Percentiles rank a stretch among this genome's conserved stretches.
phyloP scores from a whole-genome alignment of 1,284 basidiomycete genomes.

The Microbotryum violaceum region DNA sequence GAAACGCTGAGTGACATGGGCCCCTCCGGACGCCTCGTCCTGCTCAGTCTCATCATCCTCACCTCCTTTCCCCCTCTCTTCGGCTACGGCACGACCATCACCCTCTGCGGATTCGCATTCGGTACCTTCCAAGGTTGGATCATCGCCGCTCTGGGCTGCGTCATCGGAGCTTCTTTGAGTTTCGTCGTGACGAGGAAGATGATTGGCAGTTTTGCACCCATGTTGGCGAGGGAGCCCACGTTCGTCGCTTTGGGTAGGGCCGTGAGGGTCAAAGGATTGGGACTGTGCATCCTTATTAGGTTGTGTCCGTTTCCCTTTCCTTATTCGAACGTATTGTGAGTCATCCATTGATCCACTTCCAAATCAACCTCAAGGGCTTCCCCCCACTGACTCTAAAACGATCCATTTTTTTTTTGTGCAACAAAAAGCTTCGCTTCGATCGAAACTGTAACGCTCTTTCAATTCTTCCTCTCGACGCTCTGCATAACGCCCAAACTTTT shows the following conservation, averaged over 20 bases:
- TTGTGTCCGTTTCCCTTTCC: conserved; percentile 60
- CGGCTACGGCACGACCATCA: conserved; percentile 58
- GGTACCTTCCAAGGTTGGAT: conserved; percentile 61
- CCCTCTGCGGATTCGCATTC: conserved; percentile 71
- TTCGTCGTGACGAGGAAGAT: conserved; percentile 45
- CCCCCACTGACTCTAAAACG: background rate
- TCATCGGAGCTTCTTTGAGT: conserved; percentile 58
- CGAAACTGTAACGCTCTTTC: conserved; percentile 59
- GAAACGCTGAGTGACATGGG: conserved; percentile 52
- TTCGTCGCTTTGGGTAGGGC: conserved; percentile 42
- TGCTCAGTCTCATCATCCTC: conserved; percentile 43
- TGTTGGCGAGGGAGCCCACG: conserved; percentile 20
- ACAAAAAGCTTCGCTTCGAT: conserved; percentile 49
- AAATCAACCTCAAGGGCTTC: background rate
- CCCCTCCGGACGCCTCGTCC: conserved; percentile 55
- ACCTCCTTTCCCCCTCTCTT: conserved; percentile 70
- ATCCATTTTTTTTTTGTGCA: background rate
- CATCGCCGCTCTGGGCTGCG: conserved; percentile 55
- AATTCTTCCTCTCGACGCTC: conserved; percentile 61
- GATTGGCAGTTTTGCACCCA: conserved; percentile 16
- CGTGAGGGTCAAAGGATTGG: conserved; percentile 59
- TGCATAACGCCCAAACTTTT: conserved; percentile 58
- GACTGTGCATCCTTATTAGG: conserved; percentile 63
- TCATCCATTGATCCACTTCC: background rate
- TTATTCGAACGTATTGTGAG: conserved; percentile 61